A percentile compares a stretch with the other conserved stretches of the same genome.
These are phyloP conservation scores for Chaetothyriales sp. DNA, from an alignment of 2,329 filamentous ascomycete genomes.

Conservation along the genomic window DNA sequence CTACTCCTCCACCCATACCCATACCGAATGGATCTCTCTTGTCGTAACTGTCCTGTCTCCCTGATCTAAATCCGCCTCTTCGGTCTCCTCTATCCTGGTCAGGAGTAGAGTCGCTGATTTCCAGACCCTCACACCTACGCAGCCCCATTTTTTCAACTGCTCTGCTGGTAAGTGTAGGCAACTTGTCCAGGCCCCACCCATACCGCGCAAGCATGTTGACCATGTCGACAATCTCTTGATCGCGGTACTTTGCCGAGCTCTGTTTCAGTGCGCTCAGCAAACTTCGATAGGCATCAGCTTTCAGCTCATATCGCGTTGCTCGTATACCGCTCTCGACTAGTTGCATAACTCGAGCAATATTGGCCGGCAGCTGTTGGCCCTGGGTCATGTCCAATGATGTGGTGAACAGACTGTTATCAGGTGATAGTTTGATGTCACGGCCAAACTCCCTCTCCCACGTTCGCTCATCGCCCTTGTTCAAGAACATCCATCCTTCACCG, in stretches of 20 bases:
- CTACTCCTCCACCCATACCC: background rate
- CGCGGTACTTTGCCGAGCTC: slow-evolving; percentile 15
- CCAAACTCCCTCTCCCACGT: slow-evolving; percentile 28
- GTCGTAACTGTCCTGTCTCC: slow-evolving; percentile 1
- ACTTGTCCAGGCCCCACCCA: slow-evolving; percentile 32
- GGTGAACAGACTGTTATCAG: slow-evolving; percentile 29
- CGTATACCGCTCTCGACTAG: slow-evolving; percentile 30
- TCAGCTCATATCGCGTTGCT: slow-evolving; percentile 16
- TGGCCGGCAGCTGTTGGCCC: slow-evolving; percentile 17
- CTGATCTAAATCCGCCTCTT: slow-evolving; percentile 1
- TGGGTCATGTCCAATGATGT: slow-evolving; percentile 24
- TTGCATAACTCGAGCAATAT: slow-evolving; percentile 16
- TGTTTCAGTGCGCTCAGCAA: slow-evolving; percentile 17
- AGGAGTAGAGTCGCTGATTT: slow-evolving; percentile 2
- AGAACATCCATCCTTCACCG: slow-evolving; percentile 47
- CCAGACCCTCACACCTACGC: slow-evolving; percentile 17
- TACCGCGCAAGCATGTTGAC: slow-evolving; percentile 32
- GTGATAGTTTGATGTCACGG: slow-evolving; percentile 27
- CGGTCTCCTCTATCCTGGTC: background rate
- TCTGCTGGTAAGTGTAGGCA: slow-evolving; percentile 21
- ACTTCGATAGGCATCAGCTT: slow-evolving; percentile 21
- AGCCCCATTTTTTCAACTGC: slow-evolving; percentile 22
- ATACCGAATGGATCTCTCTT: slow-evolving; percentile 5
- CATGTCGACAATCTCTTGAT: slow-evolving; percentile 27
- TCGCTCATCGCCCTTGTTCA: slow-evolving; percentile 40